Percentiles rank a stretch among this genome's conserved stretches.
These are phyloP conservation scores for Magnaporthiopsis incrustans DNA, from an alignment of 2,329 filamentous ascomycete species.

Conservation along the genomic window DNA sequence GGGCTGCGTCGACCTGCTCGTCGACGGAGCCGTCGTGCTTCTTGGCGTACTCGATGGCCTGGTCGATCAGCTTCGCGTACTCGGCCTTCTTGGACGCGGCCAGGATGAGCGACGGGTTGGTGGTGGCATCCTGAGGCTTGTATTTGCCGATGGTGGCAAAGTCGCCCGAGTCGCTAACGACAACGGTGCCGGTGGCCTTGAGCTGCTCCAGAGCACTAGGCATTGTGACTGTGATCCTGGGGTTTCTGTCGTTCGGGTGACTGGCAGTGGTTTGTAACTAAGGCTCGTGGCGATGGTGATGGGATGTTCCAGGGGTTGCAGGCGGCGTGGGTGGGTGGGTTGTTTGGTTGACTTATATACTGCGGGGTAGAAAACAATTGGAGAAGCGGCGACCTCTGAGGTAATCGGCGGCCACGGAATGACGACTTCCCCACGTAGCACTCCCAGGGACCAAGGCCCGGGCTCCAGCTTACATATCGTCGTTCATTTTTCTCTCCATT, in stretches of 20 bases:
- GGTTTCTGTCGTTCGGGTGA: neutral
- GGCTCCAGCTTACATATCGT: no score
- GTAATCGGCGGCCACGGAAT: neutral
- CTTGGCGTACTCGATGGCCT: constrained; percentile 82
- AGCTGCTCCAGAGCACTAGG: constrained; percentile 89
- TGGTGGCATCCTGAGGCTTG: constrained; percentile 99
- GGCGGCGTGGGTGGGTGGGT: neutral
- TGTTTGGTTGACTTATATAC: neutral
- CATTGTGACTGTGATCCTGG: constrained; percentile 56
- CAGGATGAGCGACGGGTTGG: constrained; percentile 98
- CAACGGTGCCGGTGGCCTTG: constrained; percentile 92
- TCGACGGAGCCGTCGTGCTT: constrained; percentile 59
- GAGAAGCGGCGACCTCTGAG: neutral
- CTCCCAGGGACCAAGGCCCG: no score
- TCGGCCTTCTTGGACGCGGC: constrained; percentile 97
- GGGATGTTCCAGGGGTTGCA: neutral
- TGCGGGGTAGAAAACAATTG: neutral
- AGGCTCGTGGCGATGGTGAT: neutral
- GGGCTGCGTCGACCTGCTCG: constrained; percentile 77
- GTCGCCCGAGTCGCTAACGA: constrained; percentile 94
- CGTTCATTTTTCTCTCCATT: no score
- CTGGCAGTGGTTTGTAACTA: neutral
- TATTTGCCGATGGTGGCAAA: constrained; percentile 93
- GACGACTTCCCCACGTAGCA: neutral
- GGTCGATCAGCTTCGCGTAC: constrained; percentile 87